Conservation (phyloP, 1,139 yeast genomes). For the Saccharomycopsis crataegensis region DNA sequence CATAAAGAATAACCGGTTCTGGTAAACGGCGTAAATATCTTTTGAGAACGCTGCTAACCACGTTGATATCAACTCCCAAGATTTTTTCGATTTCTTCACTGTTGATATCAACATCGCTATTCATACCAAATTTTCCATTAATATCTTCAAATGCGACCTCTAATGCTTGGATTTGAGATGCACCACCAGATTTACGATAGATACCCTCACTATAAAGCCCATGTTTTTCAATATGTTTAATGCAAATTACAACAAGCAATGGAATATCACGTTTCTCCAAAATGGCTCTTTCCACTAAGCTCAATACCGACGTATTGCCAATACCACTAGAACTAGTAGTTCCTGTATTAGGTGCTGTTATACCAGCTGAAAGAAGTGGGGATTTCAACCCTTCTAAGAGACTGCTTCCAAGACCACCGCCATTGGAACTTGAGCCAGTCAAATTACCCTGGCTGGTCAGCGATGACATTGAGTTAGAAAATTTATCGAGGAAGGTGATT, state of each 20-base stretch:
- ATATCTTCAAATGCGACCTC: conserved; percentile 32
- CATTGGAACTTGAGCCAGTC: background rate
- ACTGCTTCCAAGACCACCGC: background rate
- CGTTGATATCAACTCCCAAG: conserved; percentile 69
- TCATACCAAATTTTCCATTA: conserved; percentile 9
- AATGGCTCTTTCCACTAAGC: conserved; percentile 51
- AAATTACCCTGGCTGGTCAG: background rate
- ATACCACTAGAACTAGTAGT: background rate
- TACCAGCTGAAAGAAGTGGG: conserved; percentile 1
- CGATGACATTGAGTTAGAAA: background rate
- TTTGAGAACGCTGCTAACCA: conserved; percentile 79
- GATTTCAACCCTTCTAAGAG: background rate
- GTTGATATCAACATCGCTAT: background rate
- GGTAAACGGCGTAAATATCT: conserved; percentile 81
- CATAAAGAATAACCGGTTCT: conserved; percentile 73
- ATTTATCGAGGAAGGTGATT: conserved; percentile 15
- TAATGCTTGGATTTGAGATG: conserved; percentile 58
- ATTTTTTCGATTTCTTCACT: conserved; percentile 32
- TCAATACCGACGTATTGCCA: conserved; percentile 26
- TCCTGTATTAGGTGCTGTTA: background rate
- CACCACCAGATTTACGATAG: conserved; percentile 86
- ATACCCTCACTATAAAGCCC: conserved; percentile 86
- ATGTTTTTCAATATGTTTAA: conserved; percentile 68
- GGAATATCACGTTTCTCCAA: conserved; percentile 64
- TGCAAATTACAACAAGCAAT: conserved; percentile 59